A percentile compares a stretch with the other conserved stretches of the same genome.
Conservation (phyloP, 805 yeast genomes). For the Huiozyma naganishii region DNA sequence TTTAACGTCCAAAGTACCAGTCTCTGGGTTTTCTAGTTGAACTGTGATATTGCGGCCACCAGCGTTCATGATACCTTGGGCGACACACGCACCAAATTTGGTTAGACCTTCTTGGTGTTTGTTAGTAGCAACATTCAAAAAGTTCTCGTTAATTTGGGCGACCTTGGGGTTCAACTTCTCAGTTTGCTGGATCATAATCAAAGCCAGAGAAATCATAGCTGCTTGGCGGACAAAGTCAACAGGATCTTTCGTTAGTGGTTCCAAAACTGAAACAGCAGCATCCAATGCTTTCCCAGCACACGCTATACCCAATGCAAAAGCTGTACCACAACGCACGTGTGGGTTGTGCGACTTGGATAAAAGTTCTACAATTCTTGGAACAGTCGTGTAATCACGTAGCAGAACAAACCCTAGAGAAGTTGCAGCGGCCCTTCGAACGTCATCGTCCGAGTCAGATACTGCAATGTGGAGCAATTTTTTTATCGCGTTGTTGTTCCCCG, state of each 20-base stretch:
- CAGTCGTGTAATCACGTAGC: conserved; percentile 81
- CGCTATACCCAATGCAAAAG: conserved; percentile 91
- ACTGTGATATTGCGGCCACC: conserved; percentile 98
- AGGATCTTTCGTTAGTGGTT: conserved; percentile 85
- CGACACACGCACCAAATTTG: conserved; percentile 92
- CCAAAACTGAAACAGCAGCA: conserved; percentile 84
- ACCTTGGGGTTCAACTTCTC: conserved; percentile 77
- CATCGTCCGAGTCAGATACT: conserved; percentile 92
- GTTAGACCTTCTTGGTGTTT: conserved; percentile 96
- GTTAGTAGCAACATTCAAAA: conserved; percentile 65
- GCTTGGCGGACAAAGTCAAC: conserved; percentile 98
- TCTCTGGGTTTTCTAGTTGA: conserved; percentile 75
- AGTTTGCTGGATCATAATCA: conserved; percentile 83
- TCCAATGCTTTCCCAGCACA: conserved; percentile 90
- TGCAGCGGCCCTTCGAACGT: conserved; percentile 93
- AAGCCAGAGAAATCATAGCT: conserved; percentile 82
- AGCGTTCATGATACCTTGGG: conserved; percentile 96
- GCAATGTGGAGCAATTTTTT: conserved; percentile 82
- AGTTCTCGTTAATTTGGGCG: conserved; percentile 58
- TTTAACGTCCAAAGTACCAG: conserved; percentile 81
- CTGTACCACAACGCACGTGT: conserved; percentile 96
- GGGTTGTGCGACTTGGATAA: conserved; percentile 93
- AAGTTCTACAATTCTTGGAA: conserved; percentile 89
- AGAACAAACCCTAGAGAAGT: conserved; percentile 83
- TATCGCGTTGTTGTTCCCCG: conserved; percentile 83